phyloP scores from a whole-genome alignment of 768 basidiomycete species.

The Mycena capillaripes region DNA sequence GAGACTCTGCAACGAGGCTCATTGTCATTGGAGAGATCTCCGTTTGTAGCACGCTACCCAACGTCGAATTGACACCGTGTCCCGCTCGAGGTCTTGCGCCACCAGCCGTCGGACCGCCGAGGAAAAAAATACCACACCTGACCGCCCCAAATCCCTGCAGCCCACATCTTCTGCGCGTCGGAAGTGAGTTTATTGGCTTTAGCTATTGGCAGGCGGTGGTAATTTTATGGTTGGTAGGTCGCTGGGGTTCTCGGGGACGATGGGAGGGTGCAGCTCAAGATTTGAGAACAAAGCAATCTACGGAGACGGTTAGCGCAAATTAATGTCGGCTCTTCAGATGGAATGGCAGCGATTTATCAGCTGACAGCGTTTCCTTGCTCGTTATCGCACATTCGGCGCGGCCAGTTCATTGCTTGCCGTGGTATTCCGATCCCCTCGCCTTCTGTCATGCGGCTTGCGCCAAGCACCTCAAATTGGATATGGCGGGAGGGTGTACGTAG shows the following conservation, averaged over 20 bases:
- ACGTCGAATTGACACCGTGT: neutral
- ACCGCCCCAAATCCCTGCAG: no score
- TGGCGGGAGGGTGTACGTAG: no score
- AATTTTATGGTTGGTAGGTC: neutral
- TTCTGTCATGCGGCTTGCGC: neutral
- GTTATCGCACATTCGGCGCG: neutral
- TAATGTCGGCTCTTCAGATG: neutral
- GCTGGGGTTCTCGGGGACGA: neutral
- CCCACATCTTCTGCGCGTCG: neutral
- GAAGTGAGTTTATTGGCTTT: neutral
- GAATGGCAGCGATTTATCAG: neutral
- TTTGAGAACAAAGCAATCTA: neutral
- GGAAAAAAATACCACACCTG: neutral
- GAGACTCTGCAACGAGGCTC: neutral
- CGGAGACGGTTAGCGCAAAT: neutral
- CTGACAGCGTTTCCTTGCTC: neutral
- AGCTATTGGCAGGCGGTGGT: neutral
- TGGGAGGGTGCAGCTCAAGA: neutral
- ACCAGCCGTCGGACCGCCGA: neutral
- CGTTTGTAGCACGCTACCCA: neutral
- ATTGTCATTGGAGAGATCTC: neutral
- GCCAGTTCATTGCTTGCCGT: neutral
- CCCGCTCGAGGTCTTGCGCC: neutral
- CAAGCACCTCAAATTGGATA: neutral
- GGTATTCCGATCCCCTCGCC: neutral